These are phyloP conservation scores for Marsdenia floribunda DNA, from an alignment of 257 asterid species.

Conservation along the genomic window DNA sequence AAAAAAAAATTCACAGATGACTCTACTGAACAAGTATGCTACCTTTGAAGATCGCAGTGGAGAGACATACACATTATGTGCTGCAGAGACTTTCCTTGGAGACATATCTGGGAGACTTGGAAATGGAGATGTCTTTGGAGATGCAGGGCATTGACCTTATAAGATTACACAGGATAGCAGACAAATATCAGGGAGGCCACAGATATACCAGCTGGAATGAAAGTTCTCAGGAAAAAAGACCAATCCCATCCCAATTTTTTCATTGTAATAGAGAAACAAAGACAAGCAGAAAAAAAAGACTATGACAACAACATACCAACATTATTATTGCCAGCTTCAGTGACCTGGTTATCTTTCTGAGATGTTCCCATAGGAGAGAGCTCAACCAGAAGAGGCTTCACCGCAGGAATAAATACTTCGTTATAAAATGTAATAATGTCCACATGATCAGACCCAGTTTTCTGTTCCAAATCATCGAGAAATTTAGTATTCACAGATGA, in stretches of 20 bases:
- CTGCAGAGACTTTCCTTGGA: constrained; percentile 92
- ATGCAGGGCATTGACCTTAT: constrained; percentile 66
- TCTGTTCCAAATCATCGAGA: constrained; percentile 45
- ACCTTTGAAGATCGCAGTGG: constrained; percentile 93
- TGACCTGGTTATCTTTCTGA: constrained; percentile 39
- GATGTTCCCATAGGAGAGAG: constrained; percentile 65
- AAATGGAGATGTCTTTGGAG: constrained; percentile 79
- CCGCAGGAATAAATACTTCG: constrained; percentile 75
- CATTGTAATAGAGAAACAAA: background rate
- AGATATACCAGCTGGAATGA: background rate
- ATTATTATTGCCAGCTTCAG: constrained; percentile 40
- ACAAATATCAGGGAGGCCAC: constrained; percentile 6
- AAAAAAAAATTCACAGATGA: background rate
- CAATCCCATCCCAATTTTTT: background rate
- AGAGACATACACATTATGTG: constrained; percentile 89
- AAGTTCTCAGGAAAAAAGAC: background rate
- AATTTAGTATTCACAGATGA: constrained; percentile 16
- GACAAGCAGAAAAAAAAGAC: constrained; percentile 2
- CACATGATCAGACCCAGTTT: constrained; percentile 73
- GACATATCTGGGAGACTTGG: constrained; percentile 99
- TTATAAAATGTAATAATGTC: constrained; percentile 94
- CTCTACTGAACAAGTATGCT: constrained; percentile 7
- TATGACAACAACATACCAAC: constrained; percentile 46
- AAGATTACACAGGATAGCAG: constrained; percentile 9
- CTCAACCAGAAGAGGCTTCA: constrained; percentile 89